These are phyloP conservation scores for Chalciporus pseudorubinellus DNA, from an alignment of 768 basidiomycete species.

Conservation along the genomic window DNA sequence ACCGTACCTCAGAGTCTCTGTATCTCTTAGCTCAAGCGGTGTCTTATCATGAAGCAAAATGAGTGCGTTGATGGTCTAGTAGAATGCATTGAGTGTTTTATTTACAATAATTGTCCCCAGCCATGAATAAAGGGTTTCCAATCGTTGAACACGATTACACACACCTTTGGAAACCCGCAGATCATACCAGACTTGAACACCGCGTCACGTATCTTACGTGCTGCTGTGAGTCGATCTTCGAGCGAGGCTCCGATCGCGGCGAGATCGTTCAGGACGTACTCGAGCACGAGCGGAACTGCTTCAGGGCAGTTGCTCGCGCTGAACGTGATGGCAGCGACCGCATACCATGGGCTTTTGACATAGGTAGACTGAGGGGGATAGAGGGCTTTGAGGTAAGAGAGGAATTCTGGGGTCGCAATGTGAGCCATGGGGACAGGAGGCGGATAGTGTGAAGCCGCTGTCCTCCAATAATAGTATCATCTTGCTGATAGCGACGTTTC, in stretches of 20 bases:
- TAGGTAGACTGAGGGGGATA: constrained; percentile 37
- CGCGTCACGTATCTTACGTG: constrained; percentile 57
- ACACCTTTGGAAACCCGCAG: constrained; percentile 57
- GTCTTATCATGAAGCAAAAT: constrained; percentile 48
- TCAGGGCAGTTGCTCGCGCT: constrained; percentile 59
- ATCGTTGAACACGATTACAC: too few species aligned
- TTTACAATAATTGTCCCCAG: too few species aligned
- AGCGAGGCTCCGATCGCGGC: constrained; percentile 27
- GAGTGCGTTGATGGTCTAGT: constrained; percentile 54
- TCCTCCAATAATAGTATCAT: background rate
- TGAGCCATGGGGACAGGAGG: constrained; percentile 11
- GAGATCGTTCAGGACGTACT: constrained; percentile 47
- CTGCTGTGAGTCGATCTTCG: constrained; percentile 42
- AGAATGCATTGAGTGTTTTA: too few species aligned
- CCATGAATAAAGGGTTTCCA: too few species aligned
- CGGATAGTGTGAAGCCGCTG: background rate
- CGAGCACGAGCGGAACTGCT: constrained; percentile 53
- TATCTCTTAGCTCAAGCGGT: constrained; percentile 52
- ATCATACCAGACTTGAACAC: constrained; percentile 60
- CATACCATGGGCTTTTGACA: constrained; percentile 54
- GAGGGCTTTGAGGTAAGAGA: constrained; percentile 42
- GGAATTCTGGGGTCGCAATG: constrained; percentile 42
- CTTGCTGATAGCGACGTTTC: too few species aligned
- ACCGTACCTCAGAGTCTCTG: constrained; percentile 43
- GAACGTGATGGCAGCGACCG: constrained; percentile 56